Evolutionary conservation across 768 basidiomycete genomes (phyloP), one percentile per base, ranked within the genome.

Genomic region (Suillus placidus): DNA sequence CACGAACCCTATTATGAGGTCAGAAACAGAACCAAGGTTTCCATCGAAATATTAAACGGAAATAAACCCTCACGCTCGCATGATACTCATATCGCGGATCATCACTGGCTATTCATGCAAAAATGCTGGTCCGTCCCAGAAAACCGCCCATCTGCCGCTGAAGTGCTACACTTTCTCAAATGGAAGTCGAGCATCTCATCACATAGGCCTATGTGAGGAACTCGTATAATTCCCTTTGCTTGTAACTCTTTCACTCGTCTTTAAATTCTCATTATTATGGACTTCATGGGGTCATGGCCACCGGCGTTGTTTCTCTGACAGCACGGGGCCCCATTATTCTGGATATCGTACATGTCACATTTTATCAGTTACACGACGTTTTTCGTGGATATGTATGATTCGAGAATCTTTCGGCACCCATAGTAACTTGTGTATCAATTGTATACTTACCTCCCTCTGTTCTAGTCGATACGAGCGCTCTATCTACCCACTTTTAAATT

Each of bases 21-120:
- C 43, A 47, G 20, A n/a, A 18, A 30, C 26, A 43, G n/a, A 18
- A 23, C 16, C 3, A 47, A 23, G 30, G 58, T 68, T 23, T 30
- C 45, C 9, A 23, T 45, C 6, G 42, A 58, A 20, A 38, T 68
- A 18, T 26, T 43, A 9, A 20, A 35, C 2, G 55, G 49, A 35
- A 56, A n/a, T 20, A 67, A 26, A 6, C 67, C 66, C 6, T 30
- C 5, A 35, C 67, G 66, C 18, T 37, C 66, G 2, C 10, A 7
- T 10, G 43, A 26, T 23, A 4, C 10, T 16, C 43, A n/a, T 47
- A 51, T 67, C 18, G 54, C 56, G 0, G 62, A 63, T 7, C 30
- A 6, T 40, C 61, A 57, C 0, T 68, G 61, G 66, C 1, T 23
- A 4, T 67, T 68, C 35, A 63, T 68, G 12, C 32, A 67, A 8